A percentile compares a stretch with the other conserved stretches of the same genome.
phyloP scores from a whole-genome alignment of 768 basidiomycete genomes.

The Rhizopogon salebrosus region DNA sequence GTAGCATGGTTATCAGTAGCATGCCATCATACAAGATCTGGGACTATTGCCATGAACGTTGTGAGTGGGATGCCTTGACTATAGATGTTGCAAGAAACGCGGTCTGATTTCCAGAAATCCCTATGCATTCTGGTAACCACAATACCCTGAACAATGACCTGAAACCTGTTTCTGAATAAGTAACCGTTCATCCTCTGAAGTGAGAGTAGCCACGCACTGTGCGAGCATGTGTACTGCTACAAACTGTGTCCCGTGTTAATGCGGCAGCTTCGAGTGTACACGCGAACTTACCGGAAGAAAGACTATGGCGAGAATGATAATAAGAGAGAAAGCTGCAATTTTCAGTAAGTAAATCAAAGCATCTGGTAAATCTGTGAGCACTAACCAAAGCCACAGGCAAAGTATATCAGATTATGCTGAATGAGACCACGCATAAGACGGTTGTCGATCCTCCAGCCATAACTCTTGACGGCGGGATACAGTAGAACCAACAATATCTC shows the following conservation, averaged over 20 bases:
- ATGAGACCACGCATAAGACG: background rate
- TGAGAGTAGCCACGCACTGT: background rate
- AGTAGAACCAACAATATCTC: background rate
- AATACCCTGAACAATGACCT: background rate
- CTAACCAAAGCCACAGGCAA: background rate
- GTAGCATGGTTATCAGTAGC: background rate
- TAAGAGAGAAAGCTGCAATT: background rate
- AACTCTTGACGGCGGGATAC: background rate
- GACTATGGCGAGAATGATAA: background rate
- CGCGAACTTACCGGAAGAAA: background rate
- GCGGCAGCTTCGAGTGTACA: background rate
- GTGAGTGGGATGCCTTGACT: background rate
- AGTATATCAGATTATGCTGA: background rate
- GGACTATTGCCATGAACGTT: background rate
- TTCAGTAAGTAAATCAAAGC: background rate
- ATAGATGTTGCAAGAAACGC: background rate
- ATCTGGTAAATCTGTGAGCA: background rate
- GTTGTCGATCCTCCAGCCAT: background rate
- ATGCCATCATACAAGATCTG: background rate
- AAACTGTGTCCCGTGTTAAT: background rate
- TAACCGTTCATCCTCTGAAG: background rate
- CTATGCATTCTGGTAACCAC: background rate
- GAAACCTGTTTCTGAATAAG: background rate
- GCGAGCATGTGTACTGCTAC: background rate
- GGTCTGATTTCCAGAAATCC: background rate